These are phyloP conservation scores for Linum tenue DNA, from an alignment of 345 rosid species.

Conservation along the genomic window DNA sequence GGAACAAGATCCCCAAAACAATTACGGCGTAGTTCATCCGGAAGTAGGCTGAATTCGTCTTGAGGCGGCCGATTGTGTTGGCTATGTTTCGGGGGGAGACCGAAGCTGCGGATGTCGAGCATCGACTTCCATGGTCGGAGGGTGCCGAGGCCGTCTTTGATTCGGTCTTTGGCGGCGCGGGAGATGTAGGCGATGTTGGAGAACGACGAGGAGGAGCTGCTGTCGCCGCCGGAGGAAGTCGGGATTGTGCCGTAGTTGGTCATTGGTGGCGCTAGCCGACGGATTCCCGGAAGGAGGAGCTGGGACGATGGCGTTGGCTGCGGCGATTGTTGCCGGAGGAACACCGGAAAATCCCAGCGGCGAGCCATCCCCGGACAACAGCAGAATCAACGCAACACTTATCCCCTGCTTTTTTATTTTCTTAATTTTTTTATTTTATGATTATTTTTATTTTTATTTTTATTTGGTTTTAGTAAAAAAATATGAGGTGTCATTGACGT, in stretches of 20 bases:
- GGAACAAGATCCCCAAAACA: constrained; percentile 43
- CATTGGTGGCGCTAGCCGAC: no score
- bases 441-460: no score
- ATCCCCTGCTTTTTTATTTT: no score
- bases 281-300: no score
- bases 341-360: no score
- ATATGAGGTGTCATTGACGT: no score
- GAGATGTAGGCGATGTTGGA: constrained; percentile 49
- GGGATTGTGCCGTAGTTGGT: constrained; percentile 78
- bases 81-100: constrained; percentile 27
- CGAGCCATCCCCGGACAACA: no score
- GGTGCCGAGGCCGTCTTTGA: constrained; percentile 46
- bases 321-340: no score
- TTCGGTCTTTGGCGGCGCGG: constrained; percentile 50
- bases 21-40: constrained; percentile 58
- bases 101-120: constrained; percentile 37
- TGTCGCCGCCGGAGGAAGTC: constrained; percentile 31
- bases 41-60: constrained; percentile 43
- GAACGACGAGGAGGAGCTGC: constrained; percentile 21
- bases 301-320: no score
- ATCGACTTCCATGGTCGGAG: constrained; percentile 67
- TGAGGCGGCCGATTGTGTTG: constrained; percentile 38
- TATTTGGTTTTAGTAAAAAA: no score
- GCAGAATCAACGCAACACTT: no score
- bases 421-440: no score